Evolutionary conservation across 352 stramenopile species (phyloP).

Genomic region (Globisporangium carolinianum): DNA sequence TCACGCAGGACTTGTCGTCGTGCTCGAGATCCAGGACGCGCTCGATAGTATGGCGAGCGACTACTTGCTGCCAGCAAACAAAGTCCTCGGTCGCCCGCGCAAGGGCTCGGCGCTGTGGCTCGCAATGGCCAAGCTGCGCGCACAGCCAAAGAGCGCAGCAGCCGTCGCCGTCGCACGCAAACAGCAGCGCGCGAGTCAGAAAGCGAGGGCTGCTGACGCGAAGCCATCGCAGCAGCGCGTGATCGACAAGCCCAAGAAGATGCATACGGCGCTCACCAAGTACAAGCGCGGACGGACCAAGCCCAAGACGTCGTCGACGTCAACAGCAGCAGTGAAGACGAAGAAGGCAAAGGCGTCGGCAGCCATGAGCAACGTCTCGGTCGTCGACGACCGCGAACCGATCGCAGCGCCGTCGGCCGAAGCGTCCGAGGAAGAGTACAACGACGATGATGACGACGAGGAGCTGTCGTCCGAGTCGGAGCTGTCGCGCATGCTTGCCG

Average conservation of each 20-base stretch:
- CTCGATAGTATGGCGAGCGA: conserved; percentile 48
- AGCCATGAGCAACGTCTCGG: background rate
- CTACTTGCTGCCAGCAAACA: conserved; percentile 40
- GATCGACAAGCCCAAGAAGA: conserved; percentile 30
- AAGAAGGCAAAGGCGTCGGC: background rate
- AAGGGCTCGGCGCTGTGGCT: conserved; percentile 5
- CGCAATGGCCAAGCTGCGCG: conserved; percentile 19
- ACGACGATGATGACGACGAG: conserved; percentile 20
- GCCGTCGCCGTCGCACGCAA: background rate
- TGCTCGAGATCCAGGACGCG: conserved; percentile 58
- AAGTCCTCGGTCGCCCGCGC: conserved; percentile 42
- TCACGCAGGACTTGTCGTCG: conserved; percentile 64
- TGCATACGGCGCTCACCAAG: conserved; percentile 25
- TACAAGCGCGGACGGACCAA: conserved; percentile 26
- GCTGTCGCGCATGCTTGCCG: conserved; percentile 31
- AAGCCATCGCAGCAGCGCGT: conserved; percentile 23
- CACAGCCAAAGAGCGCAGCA: background rate
- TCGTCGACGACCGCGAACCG: conserved; percentile 1
- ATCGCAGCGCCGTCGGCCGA: background rate
- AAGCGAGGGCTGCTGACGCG: conserved; percentile 12
- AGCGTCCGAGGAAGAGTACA: conserved; percentile 29
- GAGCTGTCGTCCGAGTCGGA: conserved; percentile 22
- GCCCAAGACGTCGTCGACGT: background rate
- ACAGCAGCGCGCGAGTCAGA: conserved; percentile 16
- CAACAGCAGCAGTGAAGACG: background rate